Evolutionary conservation across 352 stramenopile species (phyloP).

Genomic region (Pythium scleroteichum): DNA sequence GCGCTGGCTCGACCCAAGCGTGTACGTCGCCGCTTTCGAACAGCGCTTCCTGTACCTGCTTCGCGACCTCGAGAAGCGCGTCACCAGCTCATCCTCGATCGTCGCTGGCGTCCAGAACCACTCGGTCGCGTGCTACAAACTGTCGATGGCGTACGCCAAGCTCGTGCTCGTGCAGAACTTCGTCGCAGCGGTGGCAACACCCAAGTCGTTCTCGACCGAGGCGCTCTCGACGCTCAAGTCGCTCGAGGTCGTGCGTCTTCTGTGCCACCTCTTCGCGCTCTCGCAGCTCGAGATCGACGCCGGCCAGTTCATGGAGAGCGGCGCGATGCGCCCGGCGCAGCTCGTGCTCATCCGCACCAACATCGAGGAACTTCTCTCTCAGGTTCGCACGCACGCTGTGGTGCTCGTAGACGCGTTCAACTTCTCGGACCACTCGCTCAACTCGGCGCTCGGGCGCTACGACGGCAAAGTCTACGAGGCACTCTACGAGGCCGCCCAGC

Average conservation of each 20-base stretch:
- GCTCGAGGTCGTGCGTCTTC: slow-evolving; percentile 45
- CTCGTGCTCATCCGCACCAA: slow-evolving; percentile 49
- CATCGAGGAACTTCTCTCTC: slow-evolving; percentile 51
- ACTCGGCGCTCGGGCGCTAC: slow-evolving; percentile 73
- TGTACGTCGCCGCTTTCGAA: slow-evolving; percentile 46
- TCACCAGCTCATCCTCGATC: slow-evolving; percentile 29
- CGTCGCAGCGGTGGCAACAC: slow-evolving; percentile 32
- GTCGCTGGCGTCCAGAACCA: slow-evolving; percentile 55
- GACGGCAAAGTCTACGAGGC: slow-evolving; percentile 78
- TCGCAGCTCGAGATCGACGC: slow-evolving; percentile 64
- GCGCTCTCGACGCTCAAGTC: slow-evolving; percentile 27
- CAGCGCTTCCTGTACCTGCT: slow-evolving; percentile 61
- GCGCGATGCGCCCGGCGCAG: slow-evolving; percentile 44
- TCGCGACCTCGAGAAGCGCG: slow-evolving; percentile 38
- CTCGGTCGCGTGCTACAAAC: slow-evolving; percentile 62
- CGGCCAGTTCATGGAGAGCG: slow-evolving; percentile 67
- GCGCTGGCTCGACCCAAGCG: slow-evolving; percentile 19
- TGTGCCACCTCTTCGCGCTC: slow-evolving; percentile 77
- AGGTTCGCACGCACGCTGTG: slow-evolving; percentile 69
- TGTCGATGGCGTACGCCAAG: slow-evolving; percentile 59
- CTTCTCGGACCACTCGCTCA: slow-evolving; percentile 71
- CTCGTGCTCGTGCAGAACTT: slow-evolving; percentile 56
- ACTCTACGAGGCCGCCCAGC: slow-evolving; percentile 58
- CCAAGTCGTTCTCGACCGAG: slow-evolving; percentile 33
- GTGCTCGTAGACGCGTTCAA: slow-evolving; percentile 78